Evolutionary conservation across 2,329 filamentous ascomycete genomes (phyloP).

Genomic region (Immersiporthe knoxdaviesiana): DNA sequence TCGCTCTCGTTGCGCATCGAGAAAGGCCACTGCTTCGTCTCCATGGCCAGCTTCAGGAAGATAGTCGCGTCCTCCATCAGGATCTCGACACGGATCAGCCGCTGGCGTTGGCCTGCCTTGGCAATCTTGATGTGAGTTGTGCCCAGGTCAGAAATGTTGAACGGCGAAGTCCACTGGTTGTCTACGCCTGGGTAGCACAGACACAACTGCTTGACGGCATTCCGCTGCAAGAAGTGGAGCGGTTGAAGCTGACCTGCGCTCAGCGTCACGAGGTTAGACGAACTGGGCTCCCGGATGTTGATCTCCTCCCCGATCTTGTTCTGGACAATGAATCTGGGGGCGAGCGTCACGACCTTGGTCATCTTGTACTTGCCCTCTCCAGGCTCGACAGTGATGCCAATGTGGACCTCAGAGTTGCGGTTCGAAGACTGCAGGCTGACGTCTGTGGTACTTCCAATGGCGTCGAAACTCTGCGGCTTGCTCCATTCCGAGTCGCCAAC

Average conservation of each 20-base stretch:
- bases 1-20: slow-evolving; percentile 99
- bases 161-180: slow-evolving; percentile 96
- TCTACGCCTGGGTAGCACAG: slow-evolving; percentile 92
- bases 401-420: slow-evolving; percentile 80
- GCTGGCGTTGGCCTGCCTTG: slow-evolving; percentile 86
- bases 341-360: slow-evolving; percentile 91
- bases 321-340: slow-evolving; percentile 90
- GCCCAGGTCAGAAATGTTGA: slow-evolving; percentile 95
- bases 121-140: slow-evolving; percentile 93
- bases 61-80: slow-evolving; percentile 92
- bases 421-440: slow-evolving; percentile 77
- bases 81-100: slow-evolving; percentile 83
- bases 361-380: slow-evolving; percentile 98
- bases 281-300: slow-evolving; percentile 88
- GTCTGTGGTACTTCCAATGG: slow-evolving; percentile 90
- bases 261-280: slow-evolving; percentile 80
- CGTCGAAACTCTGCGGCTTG: slow-evolving; percentile 96
- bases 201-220: slow-evolving; percentile 83
- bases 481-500: slow-evolving; percentile 93
- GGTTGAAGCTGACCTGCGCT: slow-evolving; percentile 80
- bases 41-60: slow-evolving; percentile 86
- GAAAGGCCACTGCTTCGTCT: slow-evolving; percentile 96
- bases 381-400: slow-evolving; percentile 85
- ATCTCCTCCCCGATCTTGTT: slow-evolving; percentile 91
- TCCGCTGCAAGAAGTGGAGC: slow-evolving; percentile 86